A percentile compares a stretch with the other conserved stretches of the same genome.
phyloP scores from a whole-genome alignment of 106 monocot genomes.

The Allium cepa region DNA sequence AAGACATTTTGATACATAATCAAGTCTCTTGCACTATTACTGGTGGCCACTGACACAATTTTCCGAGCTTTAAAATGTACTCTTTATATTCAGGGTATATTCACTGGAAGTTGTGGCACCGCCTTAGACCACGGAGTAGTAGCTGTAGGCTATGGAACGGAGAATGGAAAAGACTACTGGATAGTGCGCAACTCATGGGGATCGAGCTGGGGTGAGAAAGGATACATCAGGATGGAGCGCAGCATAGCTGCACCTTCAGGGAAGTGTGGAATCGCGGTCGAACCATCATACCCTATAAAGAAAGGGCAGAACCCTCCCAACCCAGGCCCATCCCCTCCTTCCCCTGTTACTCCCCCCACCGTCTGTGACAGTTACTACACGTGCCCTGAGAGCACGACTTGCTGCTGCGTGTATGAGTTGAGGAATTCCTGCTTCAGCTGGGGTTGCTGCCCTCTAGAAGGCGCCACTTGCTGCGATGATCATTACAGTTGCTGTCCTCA shows the following conservation, averaged over 20 bases:
- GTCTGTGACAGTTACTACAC: slow-evolving; percentile 57
- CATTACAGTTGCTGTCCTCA: slow-evolving; percentile 74
- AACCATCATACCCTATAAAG: slow-evolving; percentile 73
- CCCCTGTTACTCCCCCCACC: slow-evolving; percentile 28
- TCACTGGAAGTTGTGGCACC: slow-evolving; percentile 55
- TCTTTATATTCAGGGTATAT: slow-evolving; percentile 39
- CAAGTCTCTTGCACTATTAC: no score
- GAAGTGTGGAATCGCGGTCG: slow-evolving; percentile 70
- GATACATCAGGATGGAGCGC: slow-evolving; percentile 62
- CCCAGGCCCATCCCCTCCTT: slow-evolving; percentile 48
- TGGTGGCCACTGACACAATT: no score
- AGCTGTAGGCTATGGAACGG: slow-evolving; percentile 70
- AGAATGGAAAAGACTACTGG: slow-evolving; percentile 79
- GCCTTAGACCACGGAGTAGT: slow-evolving; percentile 62
- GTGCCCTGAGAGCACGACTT: slow-evolving; percentile 49
- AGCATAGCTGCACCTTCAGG: slow-evolving; percentile 18
- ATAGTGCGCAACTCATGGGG: slow-evolving; percentile 88
- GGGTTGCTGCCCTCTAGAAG: slow-evolving; percentile 71
- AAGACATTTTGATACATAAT: no score
- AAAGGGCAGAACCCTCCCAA: slow-evolving; percentile 54
- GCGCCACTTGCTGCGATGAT: slow-evolving; percentile 60
- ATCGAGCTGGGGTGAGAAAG: slow-evolving; percentile 48
- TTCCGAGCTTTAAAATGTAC: no score
- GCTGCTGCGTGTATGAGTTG: slow-evolving; percentile 50
- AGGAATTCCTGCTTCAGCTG: slow-evolving; percentile 34